Percentiles rank a stretch among this genome's conserved stretches.
phyloP scores from a whole-genome alignment of 2,329 filamentous ascomycete genomes.

The Ophiostoma populinum region DNA sequence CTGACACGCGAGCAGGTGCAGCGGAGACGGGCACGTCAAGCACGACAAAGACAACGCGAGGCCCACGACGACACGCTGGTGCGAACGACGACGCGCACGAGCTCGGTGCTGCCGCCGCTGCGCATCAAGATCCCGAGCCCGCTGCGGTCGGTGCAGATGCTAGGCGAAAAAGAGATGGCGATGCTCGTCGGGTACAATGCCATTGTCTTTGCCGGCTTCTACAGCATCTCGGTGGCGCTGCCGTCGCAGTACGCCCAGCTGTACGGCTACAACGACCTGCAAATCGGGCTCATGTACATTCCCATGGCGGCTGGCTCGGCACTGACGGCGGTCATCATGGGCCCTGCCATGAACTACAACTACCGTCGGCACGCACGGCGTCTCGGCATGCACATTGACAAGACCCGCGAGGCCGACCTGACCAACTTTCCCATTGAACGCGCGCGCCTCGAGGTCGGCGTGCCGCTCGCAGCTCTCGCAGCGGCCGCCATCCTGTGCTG shows the following conservation, averaged over 20 bases:
- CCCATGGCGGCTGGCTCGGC: conserved; percentile 33
- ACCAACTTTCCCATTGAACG: conserved; percentile 32
- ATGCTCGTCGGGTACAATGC: conserved; percentile 27
- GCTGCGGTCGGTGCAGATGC: conserved; percentile 62
- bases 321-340: conserved; percentile 26
- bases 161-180: conserved; percentile 64
- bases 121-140: conserved; percentile 40
- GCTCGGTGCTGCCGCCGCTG: conserved; percentile 7
- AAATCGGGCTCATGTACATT: conserved; percentile 35
- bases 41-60: conserved; percentile 1
- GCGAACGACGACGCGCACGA: not conserved
- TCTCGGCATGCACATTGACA: conserved; percentile 34
- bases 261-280: conserved; percentile 41
- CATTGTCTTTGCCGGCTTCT: conserved; percentile 32
- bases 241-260: conserved; percentile 21
- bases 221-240: conserved; percentile 27
- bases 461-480: conserved; percentile 33
- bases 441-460: conserved; percentile 29
- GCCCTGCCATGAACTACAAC: conserved; percentile 47
- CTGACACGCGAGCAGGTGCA: conserved; percentile 4
- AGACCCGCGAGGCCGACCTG: conserved; percentile 32
- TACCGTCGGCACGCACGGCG: conserved; percentile 42
- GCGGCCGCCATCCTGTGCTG: conserved; percentile 29
- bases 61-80: not conserved
- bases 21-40: not conserved